Evolutionary conservation across 192 early-diverging fungal species (phyloP), one percentile per base, ranked within the genome.

Genomic region (Entomortierella chlamydospora): DNA sequence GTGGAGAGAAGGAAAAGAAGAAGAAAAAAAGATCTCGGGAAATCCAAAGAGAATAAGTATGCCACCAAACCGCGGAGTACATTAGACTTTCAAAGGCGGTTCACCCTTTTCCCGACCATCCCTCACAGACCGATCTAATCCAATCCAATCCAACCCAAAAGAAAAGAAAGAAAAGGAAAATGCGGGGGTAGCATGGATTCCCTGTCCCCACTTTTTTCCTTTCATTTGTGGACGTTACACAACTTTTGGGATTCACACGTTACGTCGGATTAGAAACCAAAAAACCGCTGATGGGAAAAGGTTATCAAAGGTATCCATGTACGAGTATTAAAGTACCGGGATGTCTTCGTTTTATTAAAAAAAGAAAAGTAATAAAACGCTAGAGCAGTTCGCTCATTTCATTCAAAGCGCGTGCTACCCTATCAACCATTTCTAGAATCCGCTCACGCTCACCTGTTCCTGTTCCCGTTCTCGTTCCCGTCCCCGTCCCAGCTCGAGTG

Each of bases 151-250:
- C n/a, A n/a, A n/a, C n/a, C n/a, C n/a, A n/a, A n/a, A n/a, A n/a
- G n/a, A n/a, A n/a, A n/a, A n/a, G n/a, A n/a, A 42, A 17, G 29
- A 26, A 15, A 7, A 22, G 22, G 33, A 62, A 73, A 73, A 53
- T 73, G 71, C 71, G 71, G 71, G 71, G 71, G 22, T 59, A 37
- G 53, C 26, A 23, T 11, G 18, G 43, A 15, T 39, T 31, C 34
- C 67, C 41, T 63, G 69, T 45, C 61, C 50, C 71, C 71, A 73
- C 62, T 73, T 73, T 73, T 73, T 65, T 65, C 57, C 20, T 47
- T 49, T 34, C 50, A 25, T 58, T 50, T 30, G 25, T 50, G 42
- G 37, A 34, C n/a, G 57, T 69, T 39, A 61, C 57, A 69, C 67
- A 69, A 37, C 34, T 7, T 37, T 37, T 37, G 5, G 34, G 34